phyloP scores from a whole-genome alignment of 2,329 filamentous ascomycete genomes.

The Penicillium palitans region DNA sequence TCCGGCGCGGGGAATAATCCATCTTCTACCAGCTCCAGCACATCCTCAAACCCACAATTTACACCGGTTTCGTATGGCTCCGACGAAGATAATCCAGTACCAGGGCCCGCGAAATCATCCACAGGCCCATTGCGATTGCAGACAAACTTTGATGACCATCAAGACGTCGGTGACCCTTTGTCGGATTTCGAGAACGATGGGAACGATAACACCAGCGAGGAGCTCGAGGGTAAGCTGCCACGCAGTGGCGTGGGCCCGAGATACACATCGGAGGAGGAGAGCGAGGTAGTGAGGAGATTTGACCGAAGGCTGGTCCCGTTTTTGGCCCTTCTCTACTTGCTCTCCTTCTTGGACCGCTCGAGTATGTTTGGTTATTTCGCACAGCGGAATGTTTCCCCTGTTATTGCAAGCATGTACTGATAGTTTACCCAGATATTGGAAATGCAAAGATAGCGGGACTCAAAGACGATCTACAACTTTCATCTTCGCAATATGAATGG shows the following conservation, averaged over 20 bases:
- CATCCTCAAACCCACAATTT: slow-evolving; percentile 31
- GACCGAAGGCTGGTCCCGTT: slow-evolving; percentile 77
- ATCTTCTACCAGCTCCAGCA: slow-evolving; percentile 28
- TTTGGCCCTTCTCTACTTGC: slow-evolving; percentile 76
- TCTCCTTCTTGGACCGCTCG: slow-evolving; percentile 82
- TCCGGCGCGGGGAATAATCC: slow-evolving; percentile 29
- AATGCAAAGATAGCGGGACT: slow-evolving; percentile 65
- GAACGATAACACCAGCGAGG: slow-evolving; percentile 31
- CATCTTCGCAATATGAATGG: slow-evolving; percentile 60
- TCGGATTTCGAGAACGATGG: slow-evolving; percentile 30
- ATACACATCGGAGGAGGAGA: slow-evolving; percentile 66
- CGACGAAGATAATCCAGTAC: slow-evolving; percentile 24
- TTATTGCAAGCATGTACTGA: slow-evolving; percentile 13
- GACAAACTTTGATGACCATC: slow-evolving; percentile 34
- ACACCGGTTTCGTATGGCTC: slow-evolving; percentile 39
- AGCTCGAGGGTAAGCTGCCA: slow-evolving; percentile 19
- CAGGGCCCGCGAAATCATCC: slow-evolving; percentile 19
- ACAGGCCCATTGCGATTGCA: slow-evolving; percentile 32
- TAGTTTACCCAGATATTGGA: slow-evolving; percentile 51
- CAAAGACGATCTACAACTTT: slow-evolving; percentile 55
- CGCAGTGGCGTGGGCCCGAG: slow-evolving; percentile 28
- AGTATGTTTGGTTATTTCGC: slow-evolving; percentile 56
- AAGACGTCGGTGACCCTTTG: slow-evolving; percentile 19
- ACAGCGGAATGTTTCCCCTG: not conserved
- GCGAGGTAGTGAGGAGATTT: slow-evolving; percentile 68